Evolutionary conservation across 192 early-diverging fungal species (phyloP).

Genomic region (Chytriomyces sp.): DNA sequence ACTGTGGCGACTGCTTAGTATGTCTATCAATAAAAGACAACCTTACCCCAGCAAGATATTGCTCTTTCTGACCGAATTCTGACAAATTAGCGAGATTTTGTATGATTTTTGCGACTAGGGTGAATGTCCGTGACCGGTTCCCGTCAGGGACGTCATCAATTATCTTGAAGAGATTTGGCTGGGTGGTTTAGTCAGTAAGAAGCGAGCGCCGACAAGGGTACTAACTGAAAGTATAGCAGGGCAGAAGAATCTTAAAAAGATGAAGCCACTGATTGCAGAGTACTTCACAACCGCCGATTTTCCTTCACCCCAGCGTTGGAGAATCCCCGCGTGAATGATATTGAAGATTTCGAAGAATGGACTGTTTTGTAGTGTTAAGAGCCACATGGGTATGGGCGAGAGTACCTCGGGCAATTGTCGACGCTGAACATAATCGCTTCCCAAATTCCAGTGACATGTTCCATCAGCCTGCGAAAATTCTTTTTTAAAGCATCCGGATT

Average conservation of each 20-base stretch:
- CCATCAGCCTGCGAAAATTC: slow-evolving; percentile 39
- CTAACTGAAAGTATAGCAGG: slow-evolving; percentile 57
- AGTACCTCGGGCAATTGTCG: slow-evolving; percentile 42
- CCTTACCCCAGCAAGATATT: slow-evolving; percentile 45
- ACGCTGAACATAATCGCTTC: slow-evolving; percentile 38
- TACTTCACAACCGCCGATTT: slow-evolving; percentile 29
- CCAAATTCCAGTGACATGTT: slow-evolving; percentile 42
- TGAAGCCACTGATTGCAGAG: slow-evolving; percentile 54
- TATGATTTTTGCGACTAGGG: slow-evolving; percentile 58
- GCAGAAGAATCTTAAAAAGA: slow-evolving; percentile 63
- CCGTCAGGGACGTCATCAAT: slow-evolving; percentile 49
- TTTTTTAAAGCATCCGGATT: slow-evolving; percentile 34
- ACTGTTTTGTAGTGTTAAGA: neutral
- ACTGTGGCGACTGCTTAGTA: slow-evolving; percentile 24
- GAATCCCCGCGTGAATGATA: slow-evolving; percentile 12
- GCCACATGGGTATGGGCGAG: neutral
- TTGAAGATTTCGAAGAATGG: slow-evolving; percentile 14
- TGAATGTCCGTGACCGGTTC: slow-evolving; percentile 47
- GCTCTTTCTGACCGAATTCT: slow-evolving; percentile 60
- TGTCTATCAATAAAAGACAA: neutral
- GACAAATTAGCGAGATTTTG: slow-evolving; percentile 63
- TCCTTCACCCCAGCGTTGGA: slow-evolving; percentile 1
- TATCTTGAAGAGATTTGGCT: slow-evolving; percentile 54
- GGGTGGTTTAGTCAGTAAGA: neutral
- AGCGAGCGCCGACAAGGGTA: neutral